Evolutionary conservation across 2,329 filamentous ascomycete species (phyloP), one percentile per base, ranked within the genome.

Genomic region (Trichoderma endophyticum): DNA sequence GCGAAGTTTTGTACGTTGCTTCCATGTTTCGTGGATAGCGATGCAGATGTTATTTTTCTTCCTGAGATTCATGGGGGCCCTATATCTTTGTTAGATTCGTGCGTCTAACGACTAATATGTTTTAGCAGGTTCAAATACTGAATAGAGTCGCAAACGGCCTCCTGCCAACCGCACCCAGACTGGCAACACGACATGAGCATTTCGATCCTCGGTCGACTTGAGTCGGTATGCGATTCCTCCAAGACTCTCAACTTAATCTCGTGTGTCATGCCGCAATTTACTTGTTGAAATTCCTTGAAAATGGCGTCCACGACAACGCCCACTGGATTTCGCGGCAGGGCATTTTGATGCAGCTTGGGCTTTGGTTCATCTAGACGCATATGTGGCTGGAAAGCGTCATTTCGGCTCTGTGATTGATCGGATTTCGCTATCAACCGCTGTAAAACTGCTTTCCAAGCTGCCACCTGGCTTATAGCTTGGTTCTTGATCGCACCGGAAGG

Each of bases 171-270:
- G 28, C 57, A 54, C n/a, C n/a, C 39, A 24, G 71, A 59, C n/a
- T 59, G 65, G 51, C 65, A 70, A 70, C 65, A 57, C 8, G 71
- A 72, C n/a, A 72, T 36, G 15, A 72, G 28, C 71, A 72, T 72
- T 63, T 70, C 71, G 1, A 72, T 57, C 11, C 36, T 62, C 5
- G 57, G 59, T 2, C 43, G 48, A 7, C 18, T 26, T 30, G 66
- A 28, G 14, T 34, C 39, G 0, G 71, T 48, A 59, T 70, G 21
- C 11, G 30, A 28, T 21, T 72, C 48, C 8, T 70, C 71, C 28
- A 60, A 63, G 7, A 72, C 54, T 26, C 65, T 70, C 34, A 72
- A 24, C 28, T 72, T 72, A 9, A 72, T 21, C 56, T 70, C 36
- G 18, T 72, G 66, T 21, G 18, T 15, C 48, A 43, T 56, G 28